Percentiles rank a stretch among this genome's conserved stretches.
These are phyloP conservation scores for Suillus variegatus DNA, from an alignment of 768 basidiomycete genomes.

Conservation along the genomic window DNA sequence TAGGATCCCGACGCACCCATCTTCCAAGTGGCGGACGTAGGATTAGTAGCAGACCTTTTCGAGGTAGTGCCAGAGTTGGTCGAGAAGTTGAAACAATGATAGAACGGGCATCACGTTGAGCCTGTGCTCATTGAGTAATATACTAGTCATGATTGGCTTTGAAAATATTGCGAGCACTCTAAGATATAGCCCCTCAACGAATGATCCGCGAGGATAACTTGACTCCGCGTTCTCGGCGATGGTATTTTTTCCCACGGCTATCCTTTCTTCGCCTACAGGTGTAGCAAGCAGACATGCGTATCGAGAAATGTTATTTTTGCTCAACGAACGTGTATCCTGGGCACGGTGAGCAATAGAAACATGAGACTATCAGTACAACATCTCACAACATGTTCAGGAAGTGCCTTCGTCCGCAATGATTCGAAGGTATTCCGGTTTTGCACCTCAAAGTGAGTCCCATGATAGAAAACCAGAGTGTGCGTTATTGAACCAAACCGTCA, in stretches of 20 bases:
- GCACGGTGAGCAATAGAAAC: slow-evolving; percentile 58
- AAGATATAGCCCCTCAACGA: not conserved
- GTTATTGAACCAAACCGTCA: slow-evolving; percentile 32
- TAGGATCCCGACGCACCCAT: slow-evolving; percentile 98
- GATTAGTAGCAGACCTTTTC: slow-evolving; percentile 92
- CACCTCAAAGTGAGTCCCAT: slow-evolving; percentile 79
- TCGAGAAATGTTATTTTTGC: slow-evolving; percentile 99
- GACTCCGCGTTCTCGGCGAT: not conserved
- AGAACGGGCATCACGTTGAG: not conserved
- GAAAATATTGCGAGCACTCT: not conserved
- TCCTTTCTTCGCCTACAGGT: not conserved
- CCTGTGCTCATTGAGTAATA: not conserved
- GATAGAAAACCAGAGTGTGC: not conserved
- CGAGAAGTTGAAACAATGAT: slow-evolving; percentile 72
- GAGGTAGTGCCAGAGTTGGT: slow-evolving; percentile 89
- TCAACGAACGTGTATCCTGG: slow-evolving; percentile 96
- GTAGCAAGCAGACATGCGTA: slow-evolving; percentile 60
- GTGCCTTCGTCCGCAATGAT: slow-evolving; percentile 96
- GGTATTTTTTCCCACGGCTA: slow-evolving; percentile 27
- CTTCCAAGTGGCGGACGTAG: slow-evolving; percentile 97
- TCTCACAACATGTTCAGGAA: slow-evolving; percentile 46
- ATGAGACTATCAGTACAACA: not conserved
- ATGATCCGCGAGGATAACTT: not conserved
- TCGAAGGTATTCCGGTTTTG: slow-evolving; percentile 98
- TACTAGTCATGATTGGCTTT: not conserved